phyloP scores from a whole-genome alignment of 805 yeast genomes.

The Ogataea polymorpha region DNA sequence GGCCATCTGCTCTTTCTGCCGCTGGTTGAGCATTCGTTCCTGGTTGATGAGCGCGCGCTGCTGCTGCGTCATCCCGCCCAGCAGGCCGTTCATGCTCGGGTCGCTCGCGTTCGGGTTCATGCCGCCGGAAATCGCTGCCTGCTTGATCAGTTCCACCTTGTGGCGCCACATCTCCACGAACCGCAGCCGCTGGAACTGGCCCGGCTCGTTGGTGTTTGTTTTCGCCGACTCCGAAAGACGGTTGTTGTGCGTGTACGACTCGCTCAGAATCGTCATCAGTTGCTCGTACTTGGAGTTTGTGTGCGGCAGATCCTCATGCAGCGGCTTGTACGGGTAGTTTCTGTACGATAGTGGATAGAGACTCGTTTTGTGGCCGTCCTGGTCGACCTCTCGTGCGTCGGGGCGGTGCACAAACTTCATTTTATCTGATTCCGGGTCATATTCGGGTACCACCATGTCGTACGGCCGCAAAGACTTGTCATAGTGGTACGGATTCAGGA shows the following conservation, averaged over 20 bases:
- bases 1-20: conserved; percentile 34
- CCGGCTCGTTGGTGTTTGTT: conserved; percentile 27
- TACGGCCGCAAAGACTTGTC: conserved; percentile 46
- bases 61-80: conserved; percentile 29
- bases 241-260: conserved; percentile 37
- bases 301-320: conserved; percentile 71
- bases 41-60: conserved; percentile 29
- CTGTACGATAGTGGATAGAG: conserved; percentile 17
- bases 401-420: conserved; percentile 39
- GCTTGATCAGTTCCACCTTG: conserved; percentile 54
- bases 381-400: conserved; percentile 30
- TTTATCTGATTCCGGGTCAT: conserved; percentile 30
- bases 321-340: conserved; percentile 31
- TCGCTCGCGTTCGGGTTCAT: conserved; percentile 15
- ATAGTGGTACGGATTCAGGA: conserved; percentile 60
- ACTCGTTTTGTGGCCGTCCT: conserved; percentile 6
- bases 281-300: conserved; percentile 86
- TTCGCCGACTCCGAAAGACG: conserved; percentile 27
- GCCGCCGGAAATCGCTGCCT: conserved; percentile 35
- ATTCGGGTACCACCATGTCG: conserved; percentile 42
- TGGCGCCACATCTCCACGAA: conserved; percentile 85
- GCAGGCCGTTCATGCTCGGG: conserved; percentile 25
- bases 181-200: conserved; percentile 79
- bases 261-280: conserved; percentile 71
- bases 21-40: conserved; percentile 28